Evolutionary conservation across 306 rosid species (phyloP).

Genomic region (Abrus pulchellus): DNA sequence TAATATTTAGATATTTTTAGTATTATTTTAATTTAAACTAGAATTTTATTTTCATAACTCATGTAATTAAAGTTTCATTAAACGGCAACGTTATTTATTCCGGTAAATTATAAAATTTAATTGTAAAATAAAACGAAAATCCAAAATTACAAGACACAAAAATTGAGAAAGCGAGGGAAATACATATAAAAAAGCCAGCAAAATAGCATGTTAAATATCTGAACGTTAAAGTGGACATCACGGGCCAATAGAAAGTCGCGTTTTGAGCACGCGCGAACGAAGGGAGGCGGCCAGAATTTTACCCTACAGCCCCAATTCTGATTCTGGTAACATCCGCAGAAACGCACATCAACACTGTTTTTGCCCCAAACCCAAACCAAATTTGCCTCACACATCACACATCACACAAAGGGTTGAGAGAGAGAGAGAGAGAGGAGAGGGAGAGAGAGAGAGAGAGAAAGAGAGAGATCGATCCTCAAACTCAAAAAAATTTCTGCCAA

Average conservation of each 20-base stretch:
- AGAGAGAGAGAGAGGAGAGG: not conserved
- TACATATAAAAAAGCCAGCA: not conserved
- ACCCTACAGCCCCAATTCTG: slow-evolving; percentile 9
- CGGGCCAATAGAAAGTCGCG: not conserved
- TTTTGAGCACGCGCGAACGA: not conserved
- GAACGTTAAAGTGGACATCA: not conserved
- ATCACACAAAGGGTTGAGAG: slow-evolving; percentile 3
- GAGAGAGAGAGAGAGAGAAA: slow-evolving; percentile 29
- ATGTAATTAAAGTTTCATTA: too few relatives aligned
- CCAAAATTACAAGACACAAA: too few relatives aligned
- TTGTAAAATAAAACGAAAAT: too few relatives aligned
- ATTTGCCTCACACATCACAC: slow-evolving; percentile 1
- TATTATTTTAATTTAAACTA: too few relatives aligned
- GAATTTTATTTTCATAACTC: too few relatives aligned
- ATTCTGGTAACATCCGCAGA: slow-evolving; percentile 15
- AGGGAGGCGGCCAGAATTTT: not conserved
- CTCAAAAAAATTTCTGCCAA: slow-evolving; percentile 48
- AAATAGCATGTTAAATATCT: not conserved
- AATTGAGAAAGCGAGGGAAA: not conserved
- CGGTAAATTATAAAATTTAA: too few relatives aligned
- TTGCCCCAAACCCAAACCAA: slow-evolving; percentile 40
- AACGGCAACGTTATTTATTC: too few relatives aligned
- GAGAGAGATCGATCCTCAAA: slow-evolving; percentile 35
- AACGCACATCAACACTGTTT: slow-evolving; percentile 30
- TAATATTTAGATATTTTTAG: too few relatives aligned